These are phyloP conservation scores for Xerocomus spinulosus DNA, from an alignment of 768 basidiomycete species.

Conservation along the genomic window DNA sequence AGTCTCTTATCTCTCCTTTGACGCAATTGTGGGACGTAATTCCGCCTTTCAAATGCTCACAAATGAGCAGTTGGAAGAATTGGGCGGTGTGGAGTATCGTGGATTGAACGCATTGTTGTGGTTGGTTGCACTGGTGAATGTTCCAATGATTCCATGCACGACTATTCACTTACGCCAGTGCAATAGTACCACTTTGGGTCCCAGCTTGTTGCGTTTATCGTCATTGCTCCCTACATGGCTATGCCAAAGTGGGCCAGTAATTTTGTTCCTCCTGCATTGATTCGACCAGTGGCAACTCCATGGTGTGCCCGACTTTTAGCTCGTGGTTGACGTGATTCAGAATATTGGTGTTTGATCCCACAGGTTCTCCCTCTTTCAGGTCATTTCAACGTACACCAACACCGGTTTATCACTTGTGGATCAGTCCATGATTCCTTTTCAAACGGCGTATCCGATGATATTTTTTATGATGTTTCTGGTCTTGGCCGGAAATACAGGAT, in stretches of 20 bases:
- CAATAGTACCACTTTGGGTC: slow-evolving; percentile 70
- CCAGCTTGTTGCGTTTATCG: slow-evolving; percentile 64
- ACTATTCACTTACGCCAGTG: neutral
- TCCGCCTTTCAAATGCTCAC: slow-evolving; percentile 67
- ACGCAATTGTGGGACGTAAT: slow-evolving; percentile 80
- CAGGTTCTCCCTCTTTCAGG: slow-evolving; percentile 85
- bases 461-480: slow-evolving; percentile 68
- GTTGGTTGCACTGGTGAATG: slow-evolving; percentile 69
- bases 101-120: slow-evolving; percentile 77
- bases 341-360: neutral
- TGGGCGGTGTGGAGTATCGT: slow-evolving; percentile 92
- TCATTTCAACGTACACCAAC: slow-evolving; percentile 84
- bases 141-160: neutral
- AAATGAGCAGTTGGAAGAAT: slow-evolving; percentile 80
- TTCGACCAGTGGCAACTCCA: slow-evolving; percentile 49
- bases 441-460: slow-evolving; percentile 78
- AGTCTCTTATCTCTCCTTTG: slow-evolving; percentile 83
- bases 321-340: neutral
- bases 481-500: slow-evolving; percentile 89
- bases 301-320: slow-evolving; percentile 47
- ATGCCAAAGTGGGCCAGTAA: slow-evolving; percentile 51
- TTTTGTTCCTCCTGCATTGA: slow-evolving; percentile 57
- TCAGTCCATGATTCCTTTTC: slow-evolving; percentile 89
- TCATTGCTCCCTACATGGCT: slow-evolving; percentile 80
- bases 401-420: slow-evolving; percentile 86